Base-by-base conservation (phyloP, 2,329 filamentous ascomycete species). In the Fusarium foetens region DNA sequence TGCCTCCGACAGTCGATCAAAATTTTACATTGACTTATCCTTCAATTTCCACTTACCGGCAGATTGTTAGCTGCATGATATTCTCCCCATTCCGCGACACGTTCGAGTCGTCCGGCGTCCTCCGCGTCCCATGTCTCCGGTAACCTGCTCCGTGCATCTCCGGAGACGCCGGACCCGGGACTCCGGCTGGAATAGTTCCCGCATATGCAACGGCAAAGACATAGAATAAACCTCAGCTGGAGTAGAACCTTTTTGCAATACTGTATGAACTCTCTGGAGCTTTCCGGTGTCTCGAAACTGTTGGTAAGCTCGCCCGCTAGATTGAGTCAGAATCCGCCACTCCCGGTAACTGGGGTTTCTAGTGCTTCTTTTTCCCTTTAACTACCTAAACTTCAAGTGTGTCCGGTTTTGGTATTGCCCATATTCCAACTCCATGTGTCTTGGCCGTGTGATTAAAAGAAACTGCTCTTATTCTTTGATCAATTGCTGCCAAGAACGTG, bases 151-250 rank as follows among this genome's bases (percentile, higher is more conserved):
- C 65, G 70, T 66, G 63, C 55, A 39, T 59, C 57, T 45, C 74
- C 68, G 74, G 72, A 51, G 45, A 67, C 62, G 63, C 74, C 74
- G 74, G 68, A 66, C 54, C 70, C 62, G 66, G 58, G 29, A 58
- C 68, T 59, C 70, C 61, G 73, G 38, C 57, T 68, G 36, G 55
- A 72, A 55, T 60, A 45, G 33, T 35, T 46, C 61, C 59, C 27
- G 53, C 65, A 72, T 59, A 54, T 42, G 43, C 29, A 63, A 57
- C 42, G 51, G 58, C 46, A 52, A 41, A 46, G 43, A 62, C 23
- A 52, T n/a, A 16, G 31, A 33, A 43, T 21, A 45, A n/a, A 42
- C 21, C 27, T 51, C 41, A 66, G 48, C 39, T 46, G n/a, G 27
- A 41, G 41, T 33, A 27, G 49, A 54, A 45, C 49, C 41, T 46